Evolutionary conservation across 2,329 filamentous ascomycete genomes (phyloP).

Genomic region (Talaromyces funiculosus): DNA sequence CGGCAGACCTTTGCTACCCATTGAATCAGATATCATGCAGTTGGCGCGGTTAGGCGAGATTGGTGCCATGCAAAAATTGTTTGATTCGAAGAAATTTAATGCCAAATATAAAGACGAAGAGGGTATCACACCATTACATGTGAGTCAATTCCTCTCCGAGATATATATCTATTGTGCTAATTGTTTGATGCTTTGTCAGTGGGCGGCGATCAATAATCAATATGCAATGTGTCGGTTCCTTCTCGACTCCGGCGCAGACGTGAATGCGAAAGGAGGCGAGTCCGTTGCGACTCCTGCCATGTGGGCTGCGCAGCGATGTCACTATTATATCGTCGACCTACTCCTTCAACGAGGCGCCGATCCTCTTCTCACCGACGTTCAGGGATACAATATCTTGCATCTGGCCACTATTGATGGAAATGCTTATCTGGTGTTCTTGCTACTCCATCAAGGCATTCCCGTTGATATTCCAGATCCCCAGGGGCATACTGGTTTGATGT

Average conservation of each 20-base stretch:
- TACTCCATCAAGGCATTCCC: conserved; percentile 91
- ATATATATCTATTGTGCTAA: not conserved
- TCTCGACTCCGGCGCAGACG: conserved; percentile 75
- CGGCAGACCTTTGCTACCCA: conserved; percentile 30
- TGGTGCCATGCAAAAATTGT: conserved; percentile 78
- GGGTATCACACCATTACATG: conserved; percentile 92
- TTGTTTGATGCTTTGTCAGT: conserved; percentile 50
- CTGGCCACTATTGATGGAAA: conserved; percentile 97
- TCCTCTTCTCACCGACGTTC: conserved; percentile 82
- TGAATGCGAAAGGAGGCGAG: conserved; percentile 93
- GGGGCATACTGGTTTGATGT: conserved; percentile 94
- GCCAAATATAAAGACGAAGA: conserved; percentile 82
- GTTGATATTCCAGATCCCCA: conserved; percentile 86
- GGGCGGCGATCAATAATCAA: conserved; percentile 98
- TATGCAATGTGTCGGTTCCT: conserved; percentile 96
- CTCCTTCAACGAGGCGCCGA: conserved; percentile 88
- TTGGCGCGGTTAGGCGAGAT: conserved; percentile 84
- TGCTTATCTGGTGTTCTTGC: conserved; percentile 77
- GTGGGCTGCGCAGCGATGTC: conserved; percentile 93
- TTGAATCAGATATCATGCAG: conserved; percentile 88
- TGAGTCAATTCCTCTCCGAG: conserved; percentile 32
- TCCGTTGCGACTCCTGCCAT: conserved; percentile 89
- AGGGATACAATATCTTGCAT: conserved; percentile 97
- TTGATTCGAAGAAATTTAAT: conserved; percentile 74
- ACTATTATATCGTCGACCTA: conserved; percentile 94